Evolutionary conservation across 2,329 filamentous ascomycete species (phyloP).

Genomic region (Sclerotinia minor): DNA sequence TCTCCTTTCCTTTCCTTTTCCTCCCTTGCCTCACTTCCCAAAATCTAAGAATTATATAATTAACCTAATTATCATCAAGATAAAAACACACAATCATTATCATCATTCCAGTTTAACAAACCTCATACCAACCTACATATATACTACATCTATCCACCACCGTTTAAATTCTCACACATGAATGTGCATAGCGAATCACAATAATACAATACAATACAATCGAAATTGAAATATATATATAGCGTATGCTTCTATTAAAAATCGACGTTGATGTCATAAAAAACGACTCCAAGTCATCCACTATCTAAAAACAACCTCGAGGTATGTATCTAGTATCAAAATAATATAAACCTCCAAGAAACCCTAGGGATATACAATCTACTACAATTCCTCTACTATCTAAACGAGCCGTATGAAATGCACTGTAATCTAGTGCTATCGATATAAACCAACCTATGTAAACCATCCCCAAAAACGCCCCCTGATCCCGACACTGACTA

Average conservation of each 20-base stretch:
- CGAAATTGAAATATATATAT: background rate
- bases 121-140: too few relatives aligned
- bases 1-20: too few relatives aligned
- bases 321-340: conserved; percentile 23
- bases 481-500: conserved; percentile 27
- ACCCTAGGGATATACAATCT: conserved; percentile 36
- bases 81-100: too few relatives aligned
- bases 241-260: conserved; percentile 20
- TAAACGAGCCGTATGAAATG: conserved; percentile 30
- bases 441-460: conserved; percentile 19
- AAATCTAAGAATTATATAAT: too few relatives aligned
- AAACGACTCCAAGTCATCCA: background rate
- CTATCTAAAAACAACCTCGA: conserved; percentile 17
- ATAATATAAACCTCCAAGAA: conserved; percentile 19
- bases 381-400: conserved; percentile 27
- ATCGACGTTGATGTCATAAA: background rate
- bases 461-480: conserved; percentile 24
- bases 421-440: conserved; percentile 25
- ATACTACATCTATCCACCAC: too few relatives aligned
- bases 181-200: too few relatives aligned
- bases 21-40: too few relatives aligned
- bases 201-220: background rate
- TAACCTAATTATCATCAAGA: too few relatives aligned
- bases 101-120: too few relatives aligned
- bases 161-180: too few relatives aligned